These are phyloP conservation scores for Silene conica DNA, from an alignment of 148 eudicot genomes.

Conservation along the genomic window DNA sequence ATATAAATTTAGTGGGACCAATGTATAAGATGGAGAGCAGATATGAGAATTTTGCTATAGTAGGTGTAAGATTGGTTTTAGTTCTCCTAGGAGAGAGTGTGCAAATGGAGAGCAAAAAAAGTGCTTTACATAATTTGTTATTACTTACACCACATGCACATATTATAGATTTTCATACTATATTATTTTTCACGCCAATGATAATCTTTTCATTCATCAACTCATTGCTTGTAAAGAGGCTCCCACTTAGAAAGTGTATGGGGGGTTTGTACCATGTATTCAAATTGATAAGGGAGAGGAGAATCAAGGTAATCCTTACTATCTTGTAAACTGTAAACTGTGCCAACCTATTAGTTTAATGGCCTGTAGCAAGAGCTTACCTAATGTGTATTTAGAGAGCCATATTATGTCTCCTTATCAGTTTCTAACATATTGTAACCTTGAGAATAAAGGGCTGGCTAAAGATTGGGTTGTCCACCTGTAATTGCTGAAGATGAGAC, in stretches of 20 bases:
- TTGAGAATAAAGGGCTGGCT: background rate
- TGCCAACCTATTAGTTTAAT: background rate
- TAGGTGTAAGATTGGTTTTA: no score
- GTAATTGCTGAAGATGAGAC: background rate
- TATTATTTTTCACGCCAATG: background rate
- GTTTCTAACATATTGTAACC: background rate
- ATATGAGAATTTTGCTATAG: no score
- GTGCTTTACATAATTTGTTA: no score
- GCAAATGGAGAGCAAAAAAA: no score
- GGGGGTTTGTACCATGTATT: background rate
- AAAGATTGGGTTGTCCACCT: background rate
- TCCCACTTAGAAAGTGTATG: background rate
- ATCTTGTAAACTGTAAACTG: background rate
- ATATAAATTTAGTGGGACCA: no score
- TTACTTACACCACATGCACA: no score
- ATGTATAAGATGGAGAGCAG: no score
- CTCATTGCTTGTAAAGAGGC: background rate
- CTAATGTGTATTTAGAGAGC: background rate
- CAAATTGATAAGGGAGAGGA: background rate
- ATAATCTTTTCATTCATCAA: background rate
- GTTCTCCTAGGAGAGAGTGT: no score
- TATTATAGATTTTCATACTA: background rate
- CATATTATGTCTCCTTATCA: background rate
- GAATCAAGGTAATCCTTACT: background rate
- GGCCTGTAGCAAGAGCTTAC: background rate